These are phyloP conservation scores for Desmodesmus armatus DNA, from an alignment of 139 green algal genomes.

Conservation along the genomic window DNA sequence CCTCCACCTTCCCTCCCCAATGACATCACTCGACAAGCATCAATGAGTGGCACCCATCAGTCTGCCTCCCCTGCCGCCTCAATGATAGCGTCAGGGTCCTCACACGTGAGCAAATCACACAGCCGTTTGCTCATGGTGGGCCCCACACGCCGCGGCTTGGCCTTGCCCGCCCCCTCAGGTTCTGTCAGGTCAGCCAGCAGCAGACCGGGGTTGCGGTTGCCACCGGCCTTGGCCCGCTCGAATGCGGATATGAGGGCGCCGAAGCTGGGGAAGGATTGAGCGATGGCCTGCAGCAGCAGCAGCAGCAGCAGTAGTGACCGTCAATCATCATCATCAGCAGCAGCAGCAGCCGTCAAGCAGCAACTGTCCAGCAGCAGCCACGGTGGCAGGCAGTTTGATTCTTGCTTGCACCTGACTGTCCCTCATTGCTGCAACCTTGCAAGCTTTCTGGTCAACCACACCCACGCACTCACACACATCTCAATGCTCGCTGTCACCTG, in stretches of 20 bases:
- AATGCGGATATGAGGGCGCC: constrained; percentile 36
- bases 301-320: background rate
- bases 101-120: constrained; percentile 37
- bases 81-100: constrained; percentile 22
- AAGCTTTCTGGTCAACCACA: no score
- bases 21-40: no score
- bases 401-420: no score
- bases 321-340: background rate
- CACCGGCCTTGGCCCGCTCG: background rate
- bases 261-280: constrained; percentile 32
- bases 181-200: constrained; percentile 25
- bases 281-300: constrained; percentile 27
- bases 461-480: background rate
- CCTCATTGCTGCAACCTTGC: background rate
- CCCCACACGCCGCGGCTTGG: constrained; percentile 28
- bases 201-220: background rate
- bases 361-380: background rate
- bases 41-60: no score
- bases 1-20: no score
- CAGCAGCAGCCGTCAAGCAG: background rate
- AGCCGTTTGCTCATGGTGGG: constrained; percentile 37
- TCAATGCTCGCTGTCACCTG: background rate
- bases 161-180: constrained; percentile 6
- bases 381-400: no score
- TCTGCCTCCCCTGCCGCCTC: constrained; percentile 29